These are phyloP conservation scores for Anethum foeniculum DNA, from an alignment of 140 eudicot species.

Conservation along the genomic window DNA sequence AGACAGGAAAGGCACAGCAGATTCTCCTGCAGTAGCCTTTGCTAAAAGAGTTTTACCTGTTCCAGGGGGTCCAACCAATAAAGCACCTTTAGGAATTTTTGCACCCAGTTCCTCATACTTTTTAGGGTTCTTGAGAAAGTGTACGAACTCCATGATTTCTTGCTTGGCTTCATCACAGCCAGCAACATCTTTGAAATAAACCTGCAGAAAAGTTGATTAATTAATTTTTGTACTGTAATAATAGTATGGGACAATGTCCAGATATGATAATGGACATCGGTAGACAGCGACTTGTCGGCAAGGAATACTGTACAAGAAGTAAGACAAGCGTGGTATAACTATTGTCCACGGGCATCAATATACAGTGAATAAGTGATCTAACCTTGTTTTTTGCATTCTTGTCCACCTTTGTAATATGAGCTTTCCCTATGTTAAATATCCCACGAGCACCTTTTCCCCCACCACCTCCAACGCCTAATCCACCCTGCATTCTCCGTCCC, in stretches of 20 bases:
- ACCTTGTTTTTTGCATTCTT: conserved; percentile 75
- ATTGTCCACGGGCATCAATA: neutral
- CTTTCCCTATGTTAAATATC: conserved; percentile 80
- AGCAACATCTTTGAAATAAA: conserved; percentile 64
- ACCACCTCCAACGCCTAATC: conserved; percentile 76
- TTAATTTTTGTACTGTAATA: neutral
- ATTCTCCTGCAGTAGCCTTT: conserved; percentile 98
- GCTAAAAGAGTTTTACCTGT: conserved; percentile 94
- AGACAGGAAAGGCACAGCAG: conserved; percentile 86
- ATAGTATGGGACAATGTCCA: neutral
- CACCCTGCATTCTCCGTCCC: conserved; percentile 83
- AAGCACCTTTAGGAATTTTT: conserved; percentile 92
- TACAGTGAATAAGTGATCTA: conserved; percentile 1
- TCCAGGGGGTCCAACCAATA: conserved; percentile 95
- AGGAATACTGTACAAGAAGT: neutral
- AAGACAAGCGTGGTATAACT: neutral
- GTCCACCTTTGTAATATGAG: conserved; percentile 59
- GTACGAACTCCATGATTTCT: conserved; percentile 77
- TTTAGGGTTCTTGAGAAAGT: conserved; percentile 75
- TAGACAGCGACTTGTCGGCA: neutral
- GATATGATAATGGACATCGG: neutral
- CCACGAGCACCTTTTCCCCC: conserved; percentile 91
- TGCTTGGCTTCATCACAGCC: conserved; percentile 82
- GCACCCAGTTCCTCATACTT: conserved; percentile 90
- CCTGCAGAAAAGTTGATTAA: conserved; percentile 29